Percentiles rank a stretch among this genome's conserved stretches.
Conservation (phyloP, 2,329 filamentous ascomycete species). For the Sarocladium oryzae region DNA sequence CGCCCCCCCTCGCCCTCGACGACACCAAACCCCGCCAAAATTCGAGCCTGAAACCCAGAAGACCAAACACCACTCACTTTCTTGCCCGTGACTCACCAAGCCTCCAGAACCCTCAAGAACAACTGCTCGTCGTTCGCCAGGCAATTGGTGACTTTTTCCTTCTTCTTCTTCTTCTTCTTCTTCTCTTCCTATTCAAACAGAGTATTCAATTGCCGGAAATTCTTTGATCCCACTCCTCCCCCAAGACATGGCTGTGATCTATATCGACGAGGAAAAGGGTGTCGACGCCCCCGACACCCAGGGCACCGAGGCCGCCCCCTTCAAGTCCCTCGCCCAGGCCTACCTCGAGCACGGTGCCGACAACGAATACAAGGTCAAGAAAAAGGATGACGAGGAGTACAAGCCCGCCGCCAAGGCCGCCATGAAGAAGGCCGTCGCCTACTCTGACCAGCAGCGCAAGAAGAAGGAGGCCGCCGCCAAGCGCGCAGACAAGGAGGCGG, state of each 20-base stretch:
- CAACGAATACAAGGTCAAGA: conserved; percentile 53
- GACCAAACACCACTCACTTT: background rate
- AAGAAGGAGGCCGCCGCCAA: conserved; percentile 72
- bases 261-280: conserved; percentile 77
- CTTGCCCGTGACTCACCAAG: conserved; percentile 3
- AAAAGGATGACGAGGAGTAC: conserved; percentile 11
- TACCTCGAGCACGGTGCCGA: conserved; percentile 63
- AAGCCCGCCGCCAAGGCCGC: conserved; percentile 32
- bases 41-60: conserved; percentile 6
- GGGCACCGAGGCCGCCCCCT: conserved; percentile 68
- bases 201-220: background rate
- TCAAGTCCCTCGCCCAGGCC: conserved; percentile 73
- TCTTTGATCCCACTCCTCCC: background rate
- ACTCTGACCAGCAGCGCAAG: conserved; percentile 7
- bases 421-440: conserved; percentile 64
- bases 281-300: conserved; percentile 60
- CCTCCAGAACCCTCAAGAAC: background rate
- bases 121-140: background rate
- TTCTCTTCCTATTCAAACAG: background rate
- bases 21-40: conserved; percentile 5
- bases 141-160: background rate
- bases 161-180: too few relatives aligned
- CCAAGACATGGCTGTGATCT: conserved; percentile 36
- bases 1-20: background rate
- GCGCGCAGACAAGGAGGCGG: conserved; percentile 65